phyloP scores from a whole-genome alignment of 257 asterid species.

The Salvia splendens region DNA sequence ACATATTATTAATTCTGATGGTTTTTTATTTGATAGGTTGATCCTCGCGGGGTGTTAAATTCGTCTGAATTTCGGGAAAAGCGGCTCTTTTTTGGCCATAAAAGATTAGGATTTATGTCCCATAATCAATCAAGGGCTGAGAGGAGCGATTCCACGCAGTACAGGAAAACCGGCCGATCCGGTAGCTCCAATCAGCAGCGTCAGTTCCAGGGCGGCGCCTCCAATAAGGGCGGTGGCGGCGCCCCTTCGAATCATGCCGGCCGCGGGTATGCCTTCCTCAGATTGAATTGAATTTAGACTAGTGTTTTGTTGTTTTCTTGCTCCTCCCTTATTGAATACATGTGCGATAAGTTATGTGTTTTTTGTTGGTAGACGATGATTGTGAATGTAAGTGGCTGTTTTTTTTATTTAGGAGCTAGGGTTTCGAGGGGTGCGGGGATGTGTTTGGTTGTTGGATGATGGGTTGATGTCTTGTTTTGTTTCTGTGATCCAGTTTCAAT shows the following conservation, averaged over 20 bases:
- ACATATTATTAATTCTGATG: conserved; percentile 8
- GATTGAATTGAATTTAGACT: conserved; percentile 8
- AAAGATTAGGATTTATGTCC: conserved; percentile 58
- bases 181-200: conserved; percentile 52
- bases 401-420: too few relatives aligned
- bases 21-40: conserved; percentile 50
- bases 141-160: conserved; percentile 54
- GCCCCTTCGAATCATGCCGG: conserved; percentile 41
- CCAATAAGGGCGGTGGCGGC: conserved; percentile 59
- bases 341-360: not conserved
- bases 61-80: conserved; percentile 32
- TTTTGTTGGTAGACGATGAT: not conserved
- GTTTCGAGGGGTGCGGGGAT: conserved; percentile 12
- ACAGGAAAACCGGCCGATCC: conserved; percentile 53
- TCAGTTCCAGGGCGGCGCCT: conserved; percentile 36
- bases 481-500: conserved; percentile 35
- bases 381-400: not conserved
- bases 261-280: conserved; percentile 39
- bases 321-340: not conserved
- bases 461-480: conserved; percentile 3
- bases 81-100: conserved; percentile 19
- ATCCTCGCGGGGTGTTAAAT: conserved; percentile 37
- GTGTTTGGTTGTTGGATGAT: conserved; percentile 5
- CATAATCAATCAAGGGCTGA: conserved; percentile 55
- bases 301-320: conserved; percentile 30